A percentile compares a stretch with the other conserved stretches of the same genome.
Evolutionary conservation across 805 yeast species (phyloP).

Genomic region (Kazachstania kunashirensis): DNA sequence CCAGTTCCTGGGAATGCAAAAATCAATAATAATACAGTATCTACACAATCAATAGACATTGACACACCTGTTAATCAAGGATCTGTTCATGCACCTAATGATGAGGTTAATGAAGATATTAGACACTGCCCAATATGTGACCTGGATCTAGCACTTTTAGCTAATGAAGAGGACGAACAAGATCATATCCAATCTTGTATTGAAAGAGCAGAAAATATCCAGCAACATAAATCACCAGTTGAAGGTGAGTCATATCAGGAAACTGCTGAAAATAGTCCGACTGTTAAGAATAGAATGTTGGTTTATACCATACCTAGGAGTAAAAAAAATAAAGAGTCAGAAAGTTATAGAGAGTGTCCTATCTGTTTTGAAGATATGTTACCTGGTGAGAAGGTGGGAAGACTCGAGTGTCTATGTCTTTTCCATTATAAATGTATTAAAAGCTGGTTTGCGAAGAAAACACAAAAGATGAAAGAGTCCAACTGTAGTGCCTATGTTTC

Average conservation of each 20-base stretch:
- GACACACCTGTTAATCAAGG: background rate
- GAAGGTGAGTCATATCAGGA: slow-evolving; percentile 32
- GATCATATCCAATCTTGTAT: slow-evolving; percentile 70
- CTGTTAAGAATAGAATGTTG: slow-evolving; percentile 61
- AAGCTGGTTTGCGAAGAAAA: slow-evolving; percentile 82
- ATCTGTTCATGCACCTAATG: background rate
- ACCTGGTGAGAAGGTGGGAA: slow-evolving; percentile 82
- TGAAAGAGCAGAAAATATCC: slow-evolving; percentile 40
- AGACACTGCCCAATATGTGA: slow-evolving; percentile 35
- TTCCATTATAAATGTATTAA: slow-evolving; percentile 87
- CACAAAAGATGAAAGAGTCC: slow-evolving; percentile 30
- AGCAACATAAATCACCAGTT: slow-evolving; percentile 44
- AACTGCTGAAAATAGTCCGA: slow-evolving; percentile 2
- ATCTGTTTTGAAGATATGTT: slow-evolving; percentile 84
- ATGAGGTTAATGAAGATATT: slow-evolving; percentile 5
- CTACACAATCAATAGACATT: background rate
- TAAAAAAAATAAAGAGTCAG: slow-evolving; percentile 13
- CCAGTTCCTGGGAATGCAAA: slow-evolving; percentile 2
- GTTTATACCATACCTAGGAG: slow-evolving; percentile 43
- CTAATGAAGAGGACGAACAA: slow-evolving; percentile 11
- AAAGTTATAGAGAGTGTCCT: slow-evolving; percentile 67
- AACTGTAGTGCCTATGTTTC: slow-evolving; percentile 10
- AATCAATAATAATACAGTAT: background rate
- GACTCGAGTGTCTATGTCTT: slow-evolving; percentile 89
- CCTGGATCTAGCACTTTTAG: slow-evolving; percentile 2